Evolutionary conservation across 345 rosid genomes (phyloP).

Genomic region (Diplotaxis tenuifolia): DNA sequence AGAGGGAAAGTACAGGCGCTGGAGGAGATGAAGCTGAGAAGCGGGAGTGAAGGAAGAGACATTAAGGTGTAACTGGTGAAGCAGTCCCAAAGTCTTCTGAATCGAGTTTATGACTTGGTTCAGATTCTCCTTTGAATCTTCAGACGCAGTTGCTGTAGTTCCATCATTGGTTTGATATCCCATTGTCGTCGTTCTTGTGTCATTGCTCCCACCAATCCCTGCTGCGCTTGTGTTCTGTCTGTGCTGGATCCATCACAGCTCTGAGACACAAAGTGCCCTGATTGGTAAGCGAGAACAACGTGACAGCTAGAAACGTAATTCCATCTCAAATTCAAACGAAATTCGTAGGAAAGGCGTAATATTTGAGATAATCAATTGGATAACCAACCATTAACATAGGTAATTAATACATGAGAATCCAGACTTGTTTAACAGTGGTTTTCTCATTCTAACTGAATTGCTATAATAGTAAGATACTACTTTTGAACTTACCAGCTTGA

Average conservation of each 20-base stretch:
- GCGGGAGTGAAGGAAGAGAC: constrained; percentile 83
- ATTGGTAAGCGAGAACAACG: neutral
- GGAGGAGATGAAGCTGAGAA: constrained; percentile 87
- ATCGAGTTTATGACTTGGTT: constrained; percentile 77
- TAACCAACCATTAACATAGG: neutral
- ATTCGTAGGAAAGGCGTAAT: no score
- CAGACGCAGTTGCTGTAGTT: constrained; percentile 27
- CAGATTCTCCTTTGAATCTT: constrained; percentile 75
- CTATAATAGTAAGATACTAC: neutral
- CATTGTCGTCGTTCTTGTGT: constrained; percentile 24
- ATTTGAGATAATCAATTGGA: neutral
- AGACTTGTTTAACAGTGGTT: neutral
- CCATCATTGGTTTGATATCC: constrained; percentile 45
- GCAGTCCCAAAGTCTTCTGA: constrained; percentile 71
- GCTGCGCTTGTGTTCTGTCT: constrained; percentile 36
- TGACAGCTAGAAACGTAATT: neutral
- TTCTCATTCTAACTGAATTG: neutral
- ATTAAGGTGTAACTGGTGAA: constrained; percentile 80
- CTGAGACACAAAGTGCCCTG: no score
- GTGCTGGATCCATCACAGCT: constrained; percentile 40
- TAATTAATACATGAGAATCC: neutral
- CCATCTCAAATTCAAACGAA: neutral
- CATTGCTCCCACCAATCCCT: constrained; percentile 54
- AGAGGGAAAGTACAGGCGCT: constrained; percentile 62
- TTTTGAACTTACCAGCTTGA: constrained; percentile 58